Evolutionary conservation across 2,329 filamentous ascomycete species (phyloP), one percentile per base, ranked within the genome.

Genomic region (Pestalotiopsis fici): DNA sequence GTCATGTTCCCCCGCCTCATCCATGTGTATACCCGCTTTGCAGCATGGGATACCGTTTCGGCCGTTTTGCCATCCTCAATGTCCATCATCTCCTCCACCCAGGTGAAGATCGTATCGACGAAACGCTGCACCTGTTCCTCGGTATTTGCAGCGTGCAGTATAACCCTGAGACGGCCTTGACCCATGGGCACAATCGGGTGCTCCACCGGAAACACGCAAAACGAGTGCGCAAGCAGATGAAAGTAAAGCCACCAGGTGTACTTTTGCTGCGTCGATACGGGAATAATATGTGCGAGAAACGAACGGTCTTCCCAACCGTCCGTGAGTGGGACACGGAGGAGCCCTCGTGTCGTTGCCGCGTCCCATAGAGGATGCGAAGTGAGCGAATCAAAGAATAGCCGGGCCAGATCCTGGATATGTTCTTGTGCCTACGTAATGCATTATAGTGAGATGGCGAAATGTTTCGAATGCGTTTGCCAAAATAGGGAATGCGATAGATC

Each of bases 121-220:
- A 82, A 74, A 21, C 43, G 71, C 37, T 75, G 66, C 5, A 83
- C 71, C 60, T 84, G 71, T 1, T 70, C 74, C 18, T 73, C 67
- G 2, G 79, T 82, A 64, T 83, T 83, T 7, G 73, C 74, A 3
- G 81, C 81, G 69, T 84, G 81, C 37, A 84, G 68, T 21, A 79
- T 77, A 2, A 84, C 68, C 27, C 80, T 74, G 4, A 84, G 72
- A n/a, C 82, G 74, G 59, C 74, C 74, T 23, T 77, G 74, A 0
- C 81, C 80, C 55, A 74, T 71, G 1, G 81, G 80, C 3, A 84
- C 82, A 4, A 78, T 78, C 1, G 81, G 82, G 61, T 77, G 74
- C 9, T 78, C 77, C 1, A 84, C 76, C 0, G 79, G 71, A 47
- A 68, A 76, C 3, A 68, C 73, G 27, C 64, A 72, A 56, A 74